Evolutionary conservation across 2,329 filamentous ascomycete species (phyloP), one percentile per base, ranked within the genome.

Genomic region (Hymenoscyphus infarciens): DNA sequence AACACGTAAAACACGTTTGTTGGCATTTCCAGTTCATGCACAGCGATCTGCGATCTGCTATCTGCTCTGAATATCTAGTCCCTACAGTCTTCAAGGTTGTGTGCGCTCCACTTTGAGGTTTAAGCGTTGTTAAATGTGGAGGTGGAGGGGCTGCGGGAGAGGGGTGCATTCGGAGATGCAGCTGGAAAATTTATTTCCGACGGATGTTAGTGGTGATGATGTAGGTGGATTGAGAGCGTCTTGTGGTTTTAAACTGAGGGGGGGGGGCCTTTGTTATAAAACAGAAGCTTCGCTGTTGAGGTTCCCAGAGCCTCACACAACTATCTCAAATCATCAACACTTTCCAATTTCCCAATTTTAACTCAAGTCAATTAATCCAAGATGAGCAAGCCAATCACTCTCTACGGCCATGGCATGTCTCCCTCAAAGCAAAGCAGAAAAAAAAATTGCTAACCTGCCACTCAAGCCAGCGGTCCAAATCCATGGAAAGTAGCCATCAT

Each of bases 401-500:
- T 52, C 4, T 52, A 22, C n/a, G 45, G 45, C 10, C 45, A 25
- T 52, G 5, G 45, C 25, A 52, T 13, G 8, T 22, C 0, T 13
- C 19, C 10, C 19, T 2, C 45, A 52, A 52, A 22, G 8, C 6
- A 49, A 25, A 25, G 45, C 5, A 27, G 3, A 15, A 52, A 25
- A 45, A 7, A 25, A 45, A 10, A 10, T 11, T 22, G 5, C 45
- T 52, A 15, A 52, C 19, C 13, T 10, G 19, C 4, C 4, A 10
- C 45, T 15, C 45, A 22, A 56, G 56, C 31, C 56, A 19, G 56
- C n/a, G 61, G 64, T n/a, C 61, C 64, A n/a, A 66, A 64, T 31
- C 61, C 64, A 19, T 65, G 61, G 61, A 80, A 81, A 69, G 75
- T 81, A 13, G 72, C 73, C 60, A 75, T 81, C 60, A 60, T 81